Evolutionary conservation across 768 basidiomycete genomes (phyloP), one percentile per base, ranked within the genome.

Genomic region (Agrocybe pediades): DNA sequence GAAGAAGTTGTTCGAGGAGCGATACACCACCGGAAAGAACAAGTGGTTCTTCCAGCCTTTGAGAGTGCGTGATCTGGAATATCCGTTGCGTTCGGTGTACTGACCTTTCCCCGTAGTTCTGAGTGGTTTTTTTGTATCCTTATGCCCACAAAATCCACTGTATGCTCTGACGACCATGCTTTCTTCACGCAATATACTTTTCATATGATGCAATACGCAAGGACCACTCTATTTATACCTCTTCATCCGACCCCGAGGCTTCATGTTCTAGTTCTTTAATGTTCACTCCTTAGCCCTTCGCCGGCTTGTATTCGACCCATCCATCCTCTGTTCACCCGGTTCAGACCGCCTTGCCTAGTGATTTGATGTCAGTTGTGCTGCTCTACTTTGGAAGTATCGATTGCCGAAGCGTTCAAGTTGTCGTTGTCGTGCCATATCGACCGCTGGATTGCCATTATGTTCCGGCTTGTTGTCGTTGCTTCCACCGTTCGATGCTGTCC

Each of bases 1-100:
- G 73, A 98, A 97, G 86, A 97, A 96, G 77, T 71, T 92, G 71
- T 75, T 99, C 49, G 97, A 98, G 85, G 95, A 98, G 68, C 82
- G 95, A 55, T 97, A 98, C 85, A 80, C 81, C 45, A 75, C 79
- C 47, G 97, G 97, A 55, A 95, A 96, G 86, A 98, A 97, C 86
- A 87, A 87, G 74, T 98, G 95, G 95, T 98, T 95, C 84, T 95
- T 95, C 87, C 82, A 85, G 58, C 70, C 88, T 51, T 85, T 94
- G 60, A 85, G 86, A 69, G 92, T 93, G 79, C 71, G 79, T 71
- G 40, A 29, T 9, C 6, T 42, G 17, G 43, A 30, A 16, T 2
- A 20, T 27, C 46, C 17, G n/a, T 2, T 7, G 30, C 16, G 1
- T 29, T 46, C 19, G 17, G 7, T 16, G 20, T 39, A 44, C 62